These are phyloP conservation scores for Alternaria incomplexa DNA, from an alignment of 2,329 filamentous ascomycete genomes.

Conservation along the genomic window DNA sequence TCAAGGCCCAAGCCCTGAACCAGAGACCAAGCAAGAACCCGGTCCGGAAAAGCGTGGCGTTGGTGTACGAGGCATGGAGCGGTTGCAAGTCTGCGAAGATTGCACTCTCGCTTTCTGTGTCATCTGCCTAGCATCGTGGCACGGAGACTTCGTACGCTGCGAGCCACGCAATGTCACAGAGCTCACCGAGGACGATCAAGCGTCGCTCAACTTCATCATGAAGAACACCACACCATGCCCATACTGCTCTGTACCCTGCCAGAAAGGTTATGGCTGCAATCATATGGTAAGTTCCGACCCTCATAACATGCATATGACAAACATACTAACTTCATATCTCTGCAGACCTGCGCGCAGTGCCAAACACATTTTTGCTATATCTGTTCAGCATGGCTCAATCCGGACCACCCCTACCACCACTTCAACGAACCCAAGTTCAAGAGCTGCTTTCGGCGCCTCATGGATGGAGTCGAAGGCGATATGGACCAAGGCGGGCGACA, in stretches of 20 bases:
- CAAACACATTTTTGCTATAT: constrained; percentile 94
- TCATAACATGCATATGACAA: constrained; percentile 89
- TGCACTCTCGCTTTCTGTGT: constrained; percentile 77
- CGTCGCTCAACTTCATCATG: constrained; percentile 82
- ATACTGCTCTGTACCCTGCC: constrained; percentile 80
- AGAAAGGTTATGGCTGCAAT: constrained; percentile 85
- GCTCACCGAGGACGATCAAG: constrained; percentile 82
- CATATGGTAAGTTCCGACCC: background rate
- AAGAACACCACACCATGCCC: constrained; percentile 86
- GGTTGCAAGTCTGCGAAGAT: constrained; percentile 84
- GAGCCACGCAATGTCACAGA: constrained; percentile 71
- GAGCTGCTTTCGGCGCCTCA: constrained; percentile 80
- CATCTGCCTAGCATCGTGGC: constrained; percentile 82
- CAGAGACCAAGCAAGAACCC: too few species aligned
- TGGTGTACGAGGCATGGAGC: constrained; percentile 63
- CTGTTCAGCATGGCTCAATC: constrained; percentile 84
- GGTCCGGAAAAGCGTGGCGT: constrained; percentile 33
- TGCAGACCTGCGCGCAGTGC: constrained; percentile 81
- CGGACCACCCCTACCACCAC: constrained; percentile 83
- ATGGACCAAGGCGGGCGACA: constrained; percentile 52
- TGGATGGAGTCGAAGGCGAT: constrained; percentile 88
- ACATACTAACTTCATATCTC: constrained; percentile 54
- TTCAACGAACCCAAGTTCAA: constrained; percentile 75
- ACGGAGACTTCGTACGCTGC: constrained; percentile 81
- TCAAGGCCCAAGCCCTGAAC: too few species aligned